These are phyloP conservation scores for Starmera dryadoides DNA, from an alignment of 805 yeast genomes.

Conservation along the genomic window DNA sequence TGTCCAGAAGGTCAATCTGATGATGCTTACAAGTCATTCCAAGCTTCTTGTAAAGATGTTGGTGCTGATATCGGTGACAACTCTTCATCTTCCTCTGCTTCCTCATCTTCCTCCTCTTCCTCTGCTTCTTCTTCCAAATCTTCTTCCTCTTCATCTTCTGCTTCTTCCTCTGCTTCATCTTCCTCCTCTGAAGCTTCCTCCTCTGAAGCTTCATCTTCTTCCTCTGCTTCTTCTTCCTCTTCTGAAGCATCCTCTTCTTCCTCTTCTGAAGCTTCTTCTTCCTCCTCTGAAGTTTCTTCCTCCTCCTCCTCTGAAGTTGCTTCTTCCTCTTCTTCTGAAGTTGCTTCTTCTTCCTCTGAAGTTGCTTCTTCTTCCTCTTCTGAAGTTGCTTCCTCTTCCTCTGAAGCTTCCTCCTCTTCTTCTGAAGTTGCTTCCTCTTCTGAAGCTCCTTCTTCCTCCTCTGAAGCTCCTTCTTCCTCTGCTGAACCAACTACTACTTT, in stretches of 20 bases:
- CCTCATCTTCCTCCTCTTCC: constrained; percentile 26
- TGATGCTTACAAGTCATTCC: constrained; percentile 54
- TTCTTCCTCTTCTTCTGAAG: constrained; percentile 11
- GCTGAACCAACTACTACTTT: constrained; percentile 14
- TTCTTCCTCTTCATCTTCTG: constrained; percentile 19
- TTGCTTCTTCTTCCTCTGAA: constrained; percentile 12
- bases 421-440: constrained; percentile 13
- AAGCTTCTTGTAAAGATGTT: constrained; percentile 42
- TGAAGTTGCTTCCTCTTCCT: background rate
- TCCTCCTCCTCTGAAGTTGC: constrained; percentile 12
- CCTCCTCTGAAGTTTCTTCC: constrained; percentile 15
- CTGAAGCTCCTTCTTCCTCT: constrained; percentile 15
- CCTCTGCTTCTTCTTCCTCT: constrained; percentile 18
- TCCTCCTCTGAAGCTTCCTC: constrained; percentile 22
- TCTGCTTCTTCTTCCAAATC: constrained; percentile 24
- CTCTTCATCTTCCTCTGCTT: constrained; percentile 24
- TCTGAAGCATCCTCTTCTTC: constrained; percentile 19
- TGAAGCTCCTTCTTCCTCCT: constrained; percentile 13
- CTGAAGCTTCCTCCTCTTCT: constrained; percentile 14
- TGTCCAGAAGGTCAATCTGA: constrained; percentile 63
- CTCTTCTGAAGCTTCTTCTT: constrained; percentile 14
- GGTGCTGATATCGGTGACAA: constrained; percentile 28
- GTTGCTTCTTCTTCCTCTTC: constrained; percentile 9
- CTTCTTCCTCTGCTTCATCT: constrained; percentile 21
- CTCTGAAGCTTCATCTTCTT: constrained; percentile 18